These are phyloP conservation scores for Picea glauca DNA, from an alignment of 75 land plant genomes.

Conservation along the genomic window DNA sequence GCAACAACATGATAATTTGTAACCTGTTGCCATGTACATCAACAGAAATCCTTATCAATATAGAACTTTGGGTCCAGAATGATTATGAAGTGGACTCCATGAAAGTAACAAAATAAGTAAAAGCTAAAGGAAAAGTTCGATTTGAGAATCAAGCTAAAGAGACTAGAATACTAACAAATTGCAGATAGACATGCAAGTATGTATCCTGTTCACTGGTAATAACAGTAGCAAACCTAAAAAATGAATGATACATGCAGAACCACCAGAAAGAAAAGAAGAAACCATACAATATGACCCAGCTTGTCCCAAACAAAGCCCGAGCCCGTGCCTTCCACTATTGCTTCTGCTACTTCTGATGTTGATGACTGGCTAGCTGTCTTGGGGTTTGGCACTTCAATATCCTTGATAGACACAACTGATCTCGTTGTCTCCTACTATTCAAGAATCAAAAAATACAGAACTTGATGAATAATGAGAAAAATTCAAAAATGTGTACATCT, in stretches of 20 bases:
- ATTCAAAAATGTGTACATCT: too few species aligned
- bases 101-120: not conserved
- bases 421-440: constrained; percentile 58
- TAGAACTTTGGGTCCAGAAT: not conserved
- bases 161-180: not conserved
- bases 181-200: not conserved
- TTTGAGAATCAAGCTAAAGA: not conserved
- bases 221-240: not conserved
- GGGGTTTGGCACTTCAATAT: constrained; percentile 40
- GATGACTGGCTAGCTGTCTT: constrained; percentile 12
- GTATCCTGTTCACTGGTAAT: not conserved
- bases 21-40: constrained; percentile 38
- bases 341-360: constrained; percentile 28
- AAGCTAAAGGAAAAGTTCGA: not conserved
- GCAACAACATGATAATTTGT: constrained; percentile 95
- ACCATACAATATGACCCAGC: constrained; percentile 85
- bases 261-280: not conserved
- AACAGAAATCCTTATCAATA: not conserved
- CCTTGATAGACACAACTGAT: constrained; percentile 82
- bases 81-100: not conserved
- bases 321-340: constrained; percentile 81
- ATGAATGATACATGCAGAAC: constrained; percentile 6
- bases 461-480: too few species aligned
- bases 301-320: constrained; percentile 97
- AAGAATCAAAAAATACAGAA: constrained; percentile 7